Conservation (phyloP, 805 yeast species). For the Priceomyces castillae region DNA sequence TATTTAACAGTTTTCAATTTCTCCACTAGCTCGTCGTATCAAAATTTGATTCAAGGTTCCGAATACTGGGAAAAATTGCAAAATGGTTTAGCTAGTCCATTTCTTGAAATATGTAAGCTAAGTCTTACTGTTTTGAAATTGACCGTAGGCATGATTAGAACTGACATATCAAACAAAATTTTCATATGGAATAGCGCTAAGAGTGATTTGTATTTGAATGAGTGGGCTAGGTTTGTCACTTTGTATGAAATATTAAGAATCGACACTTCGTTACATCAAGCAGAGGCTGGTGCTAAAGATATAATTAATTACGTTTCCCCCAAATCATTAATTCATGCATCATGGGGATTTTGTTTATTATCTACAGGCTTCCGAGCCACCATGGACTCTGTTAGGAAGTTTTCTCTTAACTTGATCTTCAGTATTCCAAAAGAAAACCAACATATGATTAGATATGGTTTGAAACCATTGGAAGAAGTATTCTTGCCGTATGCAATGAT, state of each 20-base stretch:
- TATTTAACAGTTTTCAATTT: constrained; percentile 32
- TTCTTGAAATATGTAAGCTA: constrained; percentile 70
- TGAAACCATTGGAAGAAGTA: constrained; percentile 43
- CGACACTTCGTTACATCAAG: constrained; percentile 84
- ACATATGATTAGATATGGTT: constrained; percentile 29
- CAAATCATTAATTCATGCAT: constrained; percentile 51
- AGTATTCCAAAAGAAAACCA: constrained; percentile 48
- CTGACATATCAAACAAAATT: constrained; percentile 30
- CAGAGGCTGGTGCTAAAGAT: constrained; percentile 71
- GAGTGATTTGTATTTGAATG: constrained; percentile 31
- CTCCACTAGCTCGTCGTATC: constrained; percentile 20
- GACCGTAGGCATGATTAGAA: constrained; percentile 48
- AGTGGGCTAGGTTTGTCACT: constrained; percentile 75
- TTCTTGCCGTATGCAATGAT: constrained; percentile 61
- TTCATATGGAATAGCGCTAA: constrained; percentile 45
- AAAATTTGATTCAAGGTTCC: constrained; percentile 18
- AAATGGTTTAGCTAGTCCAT: constrained; percentile 48
- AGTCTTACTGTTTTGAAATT: constrained; percentile 62
- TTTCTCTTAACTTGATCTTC: constrained; percentile 54
- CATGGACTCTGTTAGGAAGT: constrained; percentile 73
- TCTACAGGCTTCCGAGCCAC: constrained; percentile 74
- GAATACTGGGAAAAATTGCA: constrained; percentile 60
- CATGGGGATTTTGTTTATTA: constrained; percentile 73
- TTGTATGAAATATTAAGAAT: constrained; percentile 77
- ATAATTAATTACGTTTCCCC: constrained; percentile 52